phyloP scores from a whole-genome alignment of 257 asterid species.

The Ilex aquifolium region DNA sequence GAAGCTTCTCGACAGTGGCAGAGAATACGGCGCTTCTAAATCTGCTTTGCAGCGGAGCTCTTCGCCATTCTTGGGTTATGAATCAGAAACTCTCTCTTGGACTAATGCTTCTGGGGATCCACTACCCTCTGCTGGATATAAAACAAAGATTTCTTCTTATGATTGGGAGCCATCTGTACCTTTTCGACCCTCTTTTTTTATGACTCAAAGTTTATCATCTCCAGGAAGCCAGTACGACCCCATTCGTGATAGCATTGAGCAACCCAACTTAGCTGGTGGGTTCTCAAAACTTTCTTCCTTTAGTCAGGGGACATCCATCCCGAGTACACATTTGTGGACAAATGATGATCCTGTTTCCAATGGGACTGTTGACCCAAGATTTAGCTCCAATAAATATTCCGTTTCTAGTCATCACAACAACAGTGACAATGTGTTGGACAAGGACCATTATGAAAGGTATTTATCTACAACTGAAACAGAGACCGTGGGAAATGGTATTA shows the following conservation, averaged over 20 bases:
- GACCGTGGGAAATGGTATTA: neutral
- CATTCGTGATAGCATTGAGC: constrained; percentile 34
- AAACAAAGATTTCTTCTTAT: constrained; percentile 26
- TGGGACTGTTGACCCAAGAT: constrained; percentile 21
- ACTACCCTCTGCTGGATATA: constrained; percentile 20
- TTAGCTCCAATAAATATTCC: constrained; percentile 20
- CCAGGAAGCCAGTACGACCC: constrained; percentile 45
- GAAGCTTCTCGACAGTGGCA: constrained; percentile 27
- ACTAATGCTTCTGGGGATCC: constrained; percentile 24
- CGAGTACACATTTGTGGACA: constrained; percentile 16
- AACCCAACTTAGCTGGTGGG: constrained; percentile 25
- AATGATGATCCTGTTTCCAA: constrained; percentile 7
- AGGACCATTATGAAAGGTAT: constrained; percentile 14
- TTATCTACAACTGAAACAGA: constrained; percentile 9
- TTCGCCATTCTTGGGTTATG: constrained; percentile 38
- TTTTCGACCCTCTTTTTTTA: constrained; percentile 57
- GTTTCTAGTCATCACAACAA: constrained; percentile 15
- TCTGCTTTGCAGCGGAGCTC: constrained; percentile 34
- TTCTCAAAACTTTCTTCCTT: constrained; percentile 28
- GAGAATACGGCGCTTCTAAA: constrained; percentile 32
- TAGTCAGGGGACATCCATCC: constrained; percentile 47
- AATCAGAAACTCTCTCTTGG: constrained; percentile 29
- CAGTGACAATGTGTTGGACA: constrained; percentile 9
- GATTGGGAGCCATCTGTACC: constrained; percentile 81
- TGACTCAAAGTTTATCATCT: constrained; percentile 46